Conservation (phyloP, 345 rosid genomes). For the Cardamine resedifolia region DNA sequence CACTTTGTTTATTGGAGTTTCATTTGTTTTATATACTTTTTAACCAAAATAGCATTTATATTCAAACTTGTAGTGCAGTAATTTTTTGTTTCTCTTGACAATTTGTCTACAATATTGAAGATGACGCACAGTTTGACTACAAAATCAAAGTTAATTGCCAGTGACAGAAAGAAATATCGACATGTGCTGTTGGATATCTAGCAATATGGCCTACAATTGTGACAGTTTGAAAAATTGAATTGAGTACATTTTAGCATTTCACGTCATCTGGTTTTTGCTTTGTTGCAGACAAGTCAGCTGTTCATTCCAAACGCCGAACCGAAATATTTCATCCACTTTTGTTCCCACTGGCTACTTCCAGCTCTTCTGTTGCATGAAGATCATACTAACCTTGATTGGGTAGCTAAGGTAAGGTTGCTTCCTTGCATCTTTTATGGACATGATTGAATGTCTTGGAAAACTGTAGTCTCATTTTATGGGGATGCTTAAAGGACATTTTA, state of each 20-base stretch:
- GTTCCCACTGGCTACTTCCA: slow-evolving; percentile 91
- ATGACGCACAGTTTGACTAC: neutral
- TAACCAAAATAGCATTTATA: neutral
- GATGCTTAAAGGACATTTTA: neutral
- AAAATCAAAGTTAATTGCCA: neutral
- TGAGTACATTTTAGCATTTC: slow-evolving; percentile 10
- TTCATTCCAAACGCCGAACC: slow-evolving; percentile 69
- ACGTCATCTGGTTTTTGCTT: slow-evolving; percentile 23
- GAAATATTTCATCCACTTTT: slow-evolving; percentile 68
- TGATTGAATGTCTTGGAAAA: slow-evolving; percentile 1
- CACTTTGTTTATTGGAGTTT: slow-evolving; percentile 1
- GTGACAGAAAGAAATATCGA: slow-evolving; percentile 4
- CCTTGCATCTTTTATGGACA: slow-evolving; percentile 9
- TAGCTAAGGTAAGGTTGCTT: slow-evolving; percentile 61
- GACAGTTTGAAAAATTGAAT: slow-evolving; percentile 13
- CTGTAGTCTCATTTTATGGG: slow-evolving; percentile 4
- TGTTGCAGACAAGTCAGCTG: slow-evolving; percentile 63
- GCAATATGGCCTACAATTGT: slow-evolving; percentile 3
- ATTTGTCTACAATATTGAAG: slow-evolving; percentile 1
- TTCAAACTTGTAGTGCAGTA: neutral
- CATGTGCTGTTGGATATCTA: slow-evolving; percentile 7
- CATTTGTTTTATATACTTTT: neutral
- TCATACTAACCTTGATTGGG: slow-evolving; percentile 61
- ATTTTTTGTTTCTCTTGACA: slow-evolving; percentile 2
- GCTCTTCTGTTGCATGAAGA: slow-evolving; percentile 68